Percentiles rank a stretch among this genome's conserved stretches.
phyloP scores from a whole-genome alignment of 2,329 filamentous ascomycete genomes.

The Fusarium xylarioides region DNA sequence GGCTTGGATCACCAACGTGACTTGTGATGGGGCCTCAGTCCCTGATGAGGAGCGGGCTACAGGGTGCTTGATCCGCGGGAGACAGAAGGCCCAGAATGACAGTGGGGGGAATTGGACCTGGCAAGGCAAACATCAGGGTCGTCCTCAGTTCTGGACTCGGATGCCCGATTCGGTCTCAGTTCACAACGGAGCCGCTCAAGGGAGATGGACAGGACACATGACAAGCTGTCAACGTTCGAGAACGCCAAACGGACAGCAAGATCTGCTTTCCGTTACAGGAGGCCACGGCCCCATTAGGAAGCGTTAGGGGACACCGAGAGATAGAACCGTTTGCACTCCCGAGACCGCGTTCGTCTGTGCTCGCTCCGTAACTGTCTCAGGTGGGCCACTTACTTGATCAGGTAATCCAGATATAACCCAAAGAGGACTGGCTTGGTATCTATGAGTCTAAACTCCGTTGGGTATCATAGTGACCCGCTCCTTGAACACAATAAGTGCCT shows the following conservation, averaged over 20 bases:
- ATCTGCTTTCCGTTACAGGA: slow-evolving; percentile 11
- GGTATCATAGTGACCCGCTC: slow-evolving; percentile 15
- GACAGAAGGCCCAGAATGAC: slow-evolving; percentile 28
- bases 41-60: slow-evolving; percentile 38
- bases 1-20: slow-evolving; percentile 38
- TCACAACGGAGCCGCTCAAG: slow-evolving; percentile 33
- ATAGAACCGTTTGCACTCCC: slow-evolving; percentile 35
- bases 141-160: slow-evolving; percentile 32
- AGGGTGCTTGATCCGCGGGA: slow-evolving; percentile 38
- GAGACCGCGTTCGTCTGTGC: slow-evolving; percentile 22
- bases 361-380: slow-evolving; percentile 21
- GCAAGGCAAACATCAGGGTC: slow-evolving; percentile 12
- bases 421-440: not conserved
- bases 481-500: slow-evolving; percentile 39
- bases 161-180: slow-evolving; percentile 29
- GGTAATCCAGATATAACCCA: slow-evolving; percentile 15
- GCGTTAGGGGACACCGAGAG: slow-evolving; percentile 10
- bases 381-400: not conserved
- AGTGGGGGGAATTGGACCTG: slow-evolving; percentile 20
- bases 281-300: slow-evolving; percentile 13
- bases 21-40: slow-evolving; percentile 39
- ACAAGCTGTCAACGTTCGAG: slow-evolving; percentile 38
- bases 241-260: slow-evolving; percentile 31
- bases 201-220: slow-evolving; percentile 24
- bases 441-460: slow-evolving; percentile 6